Evolutionary conservation across 139 green algal species (phyloP).

Genomic region (Micromonas pusilla): DNA sequence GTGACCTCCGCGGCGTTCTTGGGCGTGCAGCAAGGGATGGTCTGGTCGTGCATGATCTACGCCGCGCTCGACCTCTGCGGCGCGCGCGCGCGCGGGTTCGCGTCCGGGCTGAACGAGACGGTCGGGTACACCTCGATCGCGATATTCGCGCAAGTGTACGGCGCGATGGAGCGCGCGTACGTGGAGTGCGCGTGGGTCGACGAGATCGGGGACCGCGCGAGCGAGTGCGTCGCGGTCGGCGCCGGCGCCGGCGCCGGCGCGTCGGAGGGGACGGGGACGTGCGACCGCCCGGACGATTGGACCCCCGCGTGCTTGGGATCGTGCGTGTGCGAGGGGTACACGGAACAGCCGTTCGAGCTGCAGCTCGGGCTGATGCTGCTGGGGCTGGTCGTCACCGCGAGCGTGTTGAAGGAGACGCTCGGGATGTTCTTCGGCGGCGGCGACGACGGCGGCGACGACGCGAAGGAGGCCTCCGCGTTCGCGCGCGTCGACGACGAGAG

Average conservation of each 20-base stretch:
- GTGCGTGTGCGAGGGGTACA: conserved; percentile 19
- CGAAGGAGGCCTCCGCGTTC: neutral
- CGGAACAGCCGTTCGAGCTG: neutral
- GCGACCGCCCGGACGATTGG: conserved; percentile 6
- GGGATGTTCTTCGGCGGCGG: neutral
- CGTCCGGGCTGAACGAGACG: conserved; percentile 15
- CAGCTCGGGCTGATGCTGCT: neutral
- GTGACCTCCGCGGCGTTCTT: neutral
- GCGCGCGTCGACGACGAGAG: neutral
- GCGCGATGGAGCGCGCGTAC: neutral
- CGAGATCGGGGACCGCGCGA: neutral
- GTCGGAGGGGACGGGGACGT: neutral
- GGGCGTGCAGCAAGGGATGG: neutral
- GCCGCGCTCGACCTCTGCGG: conserved; percentile 5
- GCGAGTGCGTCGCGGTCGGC: neutral
- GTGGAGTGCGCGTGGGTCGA: conserved; percentile 13
- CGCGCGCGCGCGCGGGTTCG: neutral
- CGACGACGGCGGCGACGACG: neutral
- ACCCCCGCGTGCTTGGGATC: neutral
- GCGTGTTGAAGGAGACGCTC: neutral
- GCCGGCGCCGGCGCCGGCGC: neutral
- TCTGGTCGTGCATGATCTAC: neutral
- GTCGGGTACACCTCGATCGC: conserved; percentile 18
- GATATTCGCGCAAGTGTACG: conserved; percentile 8
- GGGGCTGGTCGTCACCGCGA: neutral